Percentiles rank a stretch among this genome's conserved stretches.
phyloP scores from a whole-genome alignment of 1,284 basidiomycete species.

The Lentinus polychrous region DNA sequence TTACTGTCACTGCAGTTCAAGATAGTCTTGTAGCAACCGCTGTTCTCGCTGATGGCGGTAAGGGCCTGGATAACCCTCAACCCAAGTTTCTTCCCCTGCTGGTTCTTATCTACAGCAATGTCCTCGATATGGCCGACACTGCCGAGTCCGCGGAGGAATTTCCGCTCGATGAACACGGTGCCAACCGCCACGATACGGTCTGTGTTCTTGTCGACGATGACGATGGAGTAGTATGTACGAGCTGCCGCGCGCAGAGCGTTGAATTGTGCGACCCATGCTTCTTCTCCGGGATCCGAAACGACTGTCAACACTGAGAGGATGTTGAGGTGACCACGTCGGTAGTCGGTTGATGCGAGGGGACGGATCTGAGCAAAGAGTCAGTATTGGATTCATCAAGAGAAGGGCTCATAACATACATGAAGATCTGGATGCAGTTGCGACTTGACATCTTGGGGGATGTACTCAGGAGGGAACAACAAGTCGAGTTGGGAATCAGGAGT shows the following conservation, averaged over 20 bases:
- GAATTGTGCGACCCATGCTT: slow-evolving; percentile 67
- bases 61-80: slow-evolving; percentile 82
- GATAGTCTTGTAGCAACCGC: slow-evolving; percentile 93
- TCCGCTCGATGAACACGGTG: slow-evolving; percentile 83
- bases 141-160: slow-evolving; percentile 82
- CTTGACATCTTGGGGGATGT: slow-evolving; percentile 59
- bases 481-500: slow-evolving; percentile 68
- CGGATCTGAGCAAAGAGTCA: slow-evolving; percentile 55
- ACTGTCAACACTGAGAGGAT: slow-evolving; percentile 79
- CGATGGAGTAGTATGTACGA: slow-evolving; percentile 78
- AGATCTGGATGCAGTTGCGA: slow-evolving; percentile 47
- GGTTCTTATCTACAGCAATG: slow-evolving; percentile 83
- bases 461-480: slow-evolving; percentile 64
- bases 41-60: slow-evolving; percentile 68
- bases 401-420: slow-evolving; percentile 35
- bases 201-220: slow-evolving; percentile 69
- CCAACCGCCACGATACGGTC: slow-evolving; percentile 86
- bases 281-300: slow-evolving; percentile 71
- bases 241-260: slow-evolving; percentile 45
- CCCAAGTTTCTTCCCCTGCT: slow-evolving; percentile 90
- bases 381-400: neutral
- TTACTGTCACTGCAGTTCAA: slow-evolving; percentile 91
- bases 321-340: slow-evolving; percentile 75
- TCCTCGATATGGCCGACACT: slow-evolving; percentile 95
- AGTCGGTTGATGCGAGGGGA: slow-evolving; percentile 83